phyloP scores from a whole-genome alignment of 371 early-diverging fungal species.

The Mucor indicus region DNA sequence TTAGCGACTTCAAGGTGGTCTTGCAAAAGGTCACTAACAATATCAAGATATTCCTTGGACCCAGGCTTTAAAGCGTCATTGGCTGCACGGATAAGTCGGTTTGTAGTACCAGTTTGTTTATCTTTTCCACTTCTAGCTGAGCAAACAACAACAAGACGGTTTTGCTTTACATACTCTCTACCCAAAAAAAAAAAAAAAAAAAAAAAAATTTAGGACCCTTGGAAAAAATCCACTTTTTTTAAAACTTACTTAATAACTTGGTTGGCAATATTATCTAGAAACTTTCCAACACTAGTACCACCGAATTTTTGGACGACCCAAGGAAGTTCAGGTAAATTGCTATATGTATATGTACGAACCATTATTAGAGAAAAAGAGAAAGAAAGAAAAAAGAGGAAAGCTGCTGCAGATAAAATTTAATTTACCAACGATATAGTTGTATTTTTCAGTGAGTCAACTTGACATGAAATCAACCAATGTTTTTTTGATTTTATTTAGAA shows the following conservation, averaged over 20 bases:
- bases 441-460: slow-evolving; percentile 20
- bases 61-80: slow-evolving; percentile 67
- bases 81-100: slow-evolving; percentile 68
- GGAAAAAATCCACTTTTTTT: neutral
- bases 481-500: too few relatives aligned
- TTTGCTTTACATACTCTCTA: slow-evolving; percentile 55
- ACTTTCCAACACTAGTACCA: slow-evolving; percentile 87
- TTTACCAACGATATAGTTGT: neutral
- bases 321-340: slow-evolving; percentile 36
- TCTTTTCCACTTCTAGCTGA: slow-evolving; percentile 78
- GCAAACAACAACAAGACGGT: slow-evolving; percentile 78
- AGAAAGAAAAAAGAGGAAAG: neutral
- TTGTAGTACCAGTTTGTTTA: slow-evolving; percentile 78
- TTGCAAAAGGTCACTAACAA: slow-evolving; percentile 75
- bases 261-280: slow-evolving; percentile 57
- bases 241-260: slow-evolving; percentile 53
- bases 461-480: slow-evolving; percentile 22
- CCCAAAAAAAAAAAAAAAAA: neutral
- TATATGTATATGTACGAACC: slow-evolving; percentile 16
- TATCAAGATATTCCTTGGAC: slow-evolving; percentile 61
- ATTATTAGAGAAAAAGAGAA: slow-evolving; percentile 12
- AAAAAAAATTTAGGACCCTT: too few relatives aligned
- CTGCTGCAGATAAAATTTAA: slow-evolving; percentile 1
- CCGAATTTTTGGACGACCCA: slow-evolving; percentile 88
- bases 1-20: slow-evolving; percentile 77